Evolutionary conservation across 2,329 filamentous ascomycete genomes (phyloP), one percentile per base, ranked within the genome.

Genomic region (Colletotrichum orbiculare): DNA sequence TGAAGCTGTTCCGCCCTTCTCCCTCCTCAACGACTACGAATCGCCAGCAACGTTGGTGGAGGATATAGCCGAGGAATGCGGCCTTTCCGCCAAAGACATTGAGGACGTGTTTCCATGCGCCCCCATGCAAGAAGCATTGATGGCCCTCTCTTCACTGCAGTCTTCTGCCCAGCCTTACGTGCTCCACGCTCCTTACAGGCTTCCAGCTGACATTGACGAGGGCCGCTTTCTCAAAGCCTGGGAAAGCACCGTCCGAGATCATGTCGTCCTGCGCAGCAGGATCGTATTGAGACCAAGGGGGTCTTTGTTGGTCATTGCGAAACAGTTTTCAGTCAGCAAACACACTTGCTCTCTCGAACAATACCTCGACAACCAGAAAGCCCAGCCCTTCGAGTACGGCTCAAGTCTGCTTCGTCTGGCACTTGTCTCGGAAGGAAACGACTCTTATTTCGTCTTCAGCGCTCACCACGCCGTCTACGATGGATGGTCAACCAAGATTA

Each of bases 381-480:
- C 15, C 2, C 17, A 47, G n/a, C 4, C 49, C 8, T 54, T 60
- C 6, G 57, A 49, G 5, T 49, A 43, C n/a, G 62, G 57, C 6
- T 34, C 33, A 64, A 60, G 33, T 1, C 48, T 68, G 9, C 41
- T 58, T 35, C 59, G 64, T n/a, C 59, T 59, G n/a, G 58, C 54
- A 2, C 41, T 64, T 2, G 39, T 55, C 10, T 7, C 37, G 15
- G 8, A 55, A 37, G 33, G 48, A 1, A 3, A 17, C 8, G 47
- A 59, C n/a, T 25, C 35, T 4, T 60, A 60, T 48, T 68, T 71
- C 25, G 54, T 69, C 9, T 63, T 61, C 65, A 59, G 56, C 25
- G 57, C 64, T 8, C 70, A 71, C 37, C 70, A 71, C 25, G 63
- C 69, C 6, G 46, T 71, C 4, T 69, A 68, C 55, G 70, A 71